These are phyloP conservation scores for Verticillium nonalfalfae DNA, from an alignment of 2,329 filamentous ascomycete species.

Conservation along the genomic window DNA sequence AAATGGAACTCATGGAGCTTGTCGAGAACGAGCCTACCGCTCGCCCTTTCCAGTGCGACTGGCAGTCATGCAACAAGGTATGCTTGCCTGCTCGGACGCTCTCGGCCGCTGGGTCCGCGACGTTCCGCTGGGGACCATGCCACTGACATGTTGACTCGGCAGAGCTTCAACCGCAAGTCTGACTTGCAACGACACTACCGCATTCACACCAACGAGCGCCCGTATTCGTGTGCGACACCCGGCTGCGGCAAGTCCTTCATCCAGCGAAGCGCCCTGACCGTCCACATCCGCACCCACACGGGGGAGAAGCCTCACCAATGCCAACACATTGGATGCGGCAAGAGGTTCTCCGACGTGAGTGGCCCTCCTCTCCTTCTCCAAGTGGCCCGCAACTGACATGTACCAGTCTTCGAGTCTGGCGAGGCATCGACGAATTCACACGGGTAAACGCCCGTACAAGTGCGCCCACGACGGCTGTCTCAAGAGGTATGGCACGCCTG, in stretches of 20 bases:
- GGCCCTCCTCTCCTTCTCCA: not conserved
- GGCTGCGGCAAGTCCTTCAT: slow-evolving; percentile 67
- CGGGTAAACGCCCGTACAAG: slow-evolving; percentile 60
- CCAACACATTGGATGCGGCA: slow-evolving; percentile 58
- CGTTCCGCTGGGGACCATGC: not conserved
- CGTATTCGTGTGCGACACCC: slow-evolving; percentile 53
- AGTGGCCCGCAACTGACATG: slow-evolving; percentile 20
- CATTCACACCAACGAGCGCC: slow-evolving; percentile 66
- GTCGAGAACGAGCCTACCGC: slow-evolving; percentile 57
- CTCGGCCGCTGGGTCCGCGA: not conserved
- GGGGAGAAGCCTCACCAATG: slow-evolving; percentile 68
- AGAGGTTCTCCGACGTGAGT: slow-evolving; percentile 64
- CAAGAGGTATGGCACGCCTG: slow-evolving; percentile 42
- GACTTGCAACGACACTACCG: slow-evolving; percentile 64
- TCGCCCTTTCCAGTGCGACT: slow-evolving; percentile 59
- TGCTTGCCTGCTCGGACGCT: not conserved
- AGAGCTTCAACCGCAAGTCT: slow-evolving; percentile 70
- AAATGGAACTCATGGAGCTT: slow-evolving; percentile 60
- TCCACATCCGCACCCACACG: slow-evolving; percentile 65
- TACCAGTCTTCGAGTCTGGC: slow-evolving; percentile 57
- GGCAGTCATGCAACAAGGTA: slow-evolving; percentile 57
- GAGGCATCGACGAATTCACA: slow-evolving; percentile 59
- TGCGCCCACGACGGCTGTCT: slow-evolving; percentile 55
- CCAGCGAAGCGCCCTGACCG: slow-evolving; percentile 62
- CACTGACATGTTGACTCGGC: slow-evolving; percentile 3